Base-by-base conservation (phyloP, 2,329 filamentous ascomycete genomes). In the Fusarium austroafricanum region DNA sequence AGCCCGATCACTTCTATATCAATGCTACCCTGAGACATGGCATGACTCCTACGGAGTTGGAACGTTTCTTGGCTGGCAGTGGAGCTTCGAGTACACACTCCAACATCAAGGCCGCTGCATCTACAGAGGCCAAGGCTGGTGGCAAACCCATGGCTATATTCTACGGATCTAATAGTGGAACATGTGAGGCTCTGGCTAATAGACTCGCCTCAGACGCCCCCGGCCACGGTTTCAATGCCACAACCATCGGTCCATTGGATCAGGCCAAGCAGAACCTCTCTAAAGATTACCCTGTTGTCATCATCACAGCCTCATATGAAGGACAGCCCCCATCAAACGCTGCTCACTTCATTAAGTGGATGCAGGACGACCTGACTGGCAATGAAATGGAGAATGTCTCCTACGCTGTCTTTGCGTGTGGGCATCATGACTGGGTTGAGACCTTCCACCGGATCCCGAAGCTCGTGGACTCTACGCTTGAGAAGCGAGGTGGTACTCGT, bases 301-400 rank as follows among this genome's bases (percentile, higher is more conserved):
- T 94, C 47, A 83, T 94, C 65, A 89, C 89, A 1, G 86, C 91
- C 1, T 90, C 88, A 2, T 94, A 94, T 69, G 91, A 94, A 71
- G 92, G 92, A 1, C 84, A 92, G 55, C 89, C 92, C 0, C 87
- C 91, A 0, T 90, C 92, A 63, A 93, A 94, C 64, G 92, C 91
- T 0, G 83, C 81, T 0, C 83, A 87, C 47, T 94, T 94, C 71
- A 84, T 90, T 23, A 80, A 83, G 18, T 94, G 91, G 91, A 76
- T 93, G 8, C 82, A 88, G 67, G 61, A 58, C 4, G 61, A 58
- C 5, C 17, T 73, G 8, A 80, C 73, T 14, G 79, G 86, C 12
- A 80, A 84, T 55, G 82, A 79, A 10, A 68, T 92, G 21, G 79
- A 86, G 10, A 84, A 83, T 10, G 84, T 90, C 1, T 80, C 84